phyloP scores from a whole-genome alignment of 768 basidiomycete genomes.

The Lactarius deliciosus region DNA sequence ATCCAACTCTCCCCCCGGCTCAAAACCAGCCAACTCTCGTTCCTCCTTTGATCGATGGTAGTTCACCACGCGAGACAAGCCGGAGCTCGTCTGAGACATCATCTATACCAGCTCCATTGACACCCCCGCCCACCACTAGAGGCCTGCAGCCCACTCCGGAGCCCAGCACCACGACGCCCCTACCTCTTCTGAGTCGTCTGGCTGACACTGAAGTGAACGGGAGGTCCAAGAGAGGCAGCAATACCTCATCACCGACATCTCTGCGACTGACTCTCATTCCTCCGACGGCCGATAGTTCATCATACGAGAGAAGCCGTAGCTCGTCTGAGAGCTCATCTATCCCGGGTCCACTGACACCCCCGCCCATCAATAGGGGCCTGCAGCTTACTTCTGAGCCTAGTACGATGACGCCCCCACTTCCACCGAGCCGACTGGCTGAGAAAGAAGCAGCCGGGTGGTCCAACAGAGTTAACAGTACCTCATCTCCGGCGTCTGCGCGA shows the following conservation, averaged over 20 bases:
- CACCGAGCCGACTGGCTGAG: not conserved
- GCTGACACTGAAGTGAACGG: not conserved
- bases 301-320: not conserved
- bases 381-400: not conserved
- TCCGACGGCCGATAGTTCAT: not conserved
- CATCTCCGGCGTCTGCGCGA: not conserved
- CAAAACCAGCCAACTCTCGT: not conserved
- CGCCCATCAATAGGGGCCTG: not conserved
- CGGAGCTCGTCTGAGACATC: not conserved
- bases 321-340: not conserved
- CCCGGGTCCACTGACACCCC: not conserved
- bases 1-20: not conserved
- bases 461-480: not conserved
- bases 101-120: not conserved
- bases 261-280: not conserved
- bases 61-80: not conserved
- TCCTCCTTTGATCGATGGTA: not conserved
- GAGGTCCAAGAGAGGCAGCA: not conserved
- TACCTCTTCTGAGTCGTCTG: not conserved
- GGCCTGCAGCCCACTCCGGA: not conserved
- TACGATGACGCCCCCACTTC: rapidly evolving
- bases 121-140: not conserved
- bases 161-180: not conserved
- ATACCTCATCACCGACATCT: not conserved
- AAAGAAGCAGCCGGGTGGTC: not conserved